phyloP scores from a whole-genome alignment of 2,329 filamentous ascomycete species.

The Ophiocordyceps camponoti-saundersi region DNA sequence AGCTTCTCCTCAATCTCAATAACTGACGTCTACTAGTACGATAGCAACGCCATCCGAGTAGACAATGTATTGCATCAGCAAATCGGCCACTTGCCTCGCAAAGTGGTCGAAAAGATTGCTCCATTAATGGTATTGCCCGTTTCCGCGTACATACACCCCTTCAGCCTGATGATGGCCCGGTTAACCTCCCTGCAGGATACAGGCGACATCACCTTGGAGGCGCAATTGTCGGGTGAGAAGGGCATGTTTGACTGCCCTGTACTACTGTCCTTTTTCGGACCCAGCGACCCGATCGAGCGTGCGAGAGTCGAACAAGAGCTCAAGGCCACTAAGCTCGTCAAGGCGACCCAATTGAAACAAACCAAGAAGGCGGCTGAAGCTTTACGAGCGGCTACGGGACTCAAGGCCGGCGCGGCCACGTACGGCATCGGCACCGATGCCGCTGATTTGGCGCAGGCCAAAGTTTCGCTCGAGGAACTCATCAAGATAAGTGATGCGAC shows the following conservation, averaged over 20 bases:
- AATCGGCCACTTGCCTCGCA: conserved; percentile 61
- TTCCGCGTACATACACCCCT: background rate
- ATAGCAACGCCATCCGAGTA: conserved; percentile 61
- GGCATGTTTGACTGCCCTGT: conserved; percentile 56
- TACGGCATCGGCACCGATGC: conserved; percentile 15
- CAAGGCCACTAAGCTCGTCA: conserved; percentile 46
- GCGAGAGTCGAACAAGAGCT: conserved; percentile 41
- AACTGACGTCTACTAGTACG: conserved; percentile 27
- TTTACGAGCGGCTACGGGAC: conserved; percentile 25
- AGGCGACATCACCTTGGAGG: conserved; percentile 48
- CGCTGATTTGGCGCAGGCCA: conserved; percentile 12
- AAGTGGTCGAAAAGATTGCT: conserved; percentile 52
- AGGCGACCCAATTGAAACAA: conserved; percentile 35
- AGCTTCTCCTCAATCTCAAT: background rate
- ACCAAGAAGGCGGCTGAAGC: conserved; percentile 36
- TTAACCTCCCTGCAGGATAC: conserved; percentile 24
- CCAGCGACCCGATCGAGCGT: conserved; percentile 34
- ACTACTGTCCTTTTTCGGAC: conserved; percentile 51
- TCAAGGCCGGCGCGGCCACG: conserved; percentile 20
- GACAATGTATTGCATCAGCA: conserved; percentile 60
- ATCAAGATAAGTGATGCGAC: conserved; percentile 49
- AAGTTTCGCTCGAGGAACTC: conserved; percentile 42
- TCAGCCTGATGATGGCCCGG: background rate
- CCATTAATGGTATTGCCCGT: conserved; percentile 42
- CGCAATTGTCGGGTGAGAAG: conserved; percentile 49